Conservation (phyloP, 176 grass and related monocot genomes). For the Lolium multiflorum region DNA sequence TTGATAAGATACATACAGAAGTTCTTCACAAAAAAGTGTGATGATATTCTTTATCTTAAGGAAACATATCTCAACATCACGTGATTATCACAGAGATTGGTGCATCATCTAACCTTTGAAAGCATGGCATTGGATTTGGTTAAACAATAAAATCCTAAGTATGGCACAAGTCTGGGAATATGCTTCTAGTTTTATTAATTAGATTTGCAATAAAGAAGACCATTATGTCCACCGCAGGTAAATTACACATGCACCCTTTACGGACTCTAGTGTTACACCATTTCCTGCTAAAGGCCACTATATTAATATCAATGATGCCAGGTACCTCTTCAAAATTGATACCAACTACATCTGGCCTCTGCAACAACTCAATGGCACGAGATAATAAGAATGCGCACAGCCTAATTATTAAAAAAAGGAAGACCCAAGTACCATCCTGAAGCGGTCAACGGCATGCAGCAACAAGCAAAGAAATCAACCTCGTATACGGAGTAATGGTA, state of each 20-base stretch:
- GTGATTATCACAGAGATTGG: conserved; percentile 20
- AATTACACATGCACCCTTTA: not conserved
- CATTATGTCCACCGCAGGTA: not conserved
- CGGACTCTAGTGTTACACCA: too few species aligned
- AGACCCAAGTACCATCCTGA: not conserved
- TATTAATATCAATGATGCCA: not conserved
- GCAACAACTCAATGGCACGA: not conserved
- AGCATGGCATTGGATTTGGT: conserved; percentile 46
- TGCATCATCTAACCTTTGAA: conserved; percentile 5
- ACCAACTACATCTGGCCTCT: not conserved
- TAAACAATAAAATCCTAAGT: conserved; percentile 29
- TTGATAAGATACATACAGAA: conserved; percentile 41
- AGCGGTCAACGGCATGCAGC: not conserved
- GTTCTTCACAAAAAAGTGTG: conserved; percentile 11
- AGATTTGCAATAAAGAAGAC: not conserved
- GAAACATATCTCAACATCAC: conserved; percentile 9
- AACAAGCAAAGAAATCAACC: not conserved
- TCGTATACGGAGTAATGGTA: not conserved
- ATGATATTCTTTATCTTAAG: not conserved
- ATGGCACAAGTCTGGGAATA: conserved; percentile 20
- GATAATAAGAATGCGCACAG: not conserved
- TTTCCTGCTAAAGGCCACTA: not conserved
- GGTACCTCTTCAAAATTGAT: not conserved
- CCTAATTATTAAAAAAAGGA: not conserved
- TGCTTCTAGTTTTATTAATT: conserved; percentile 27